Conservation (phyloP, 257 asterid species). For the Linaria vulgaris region DNA sequence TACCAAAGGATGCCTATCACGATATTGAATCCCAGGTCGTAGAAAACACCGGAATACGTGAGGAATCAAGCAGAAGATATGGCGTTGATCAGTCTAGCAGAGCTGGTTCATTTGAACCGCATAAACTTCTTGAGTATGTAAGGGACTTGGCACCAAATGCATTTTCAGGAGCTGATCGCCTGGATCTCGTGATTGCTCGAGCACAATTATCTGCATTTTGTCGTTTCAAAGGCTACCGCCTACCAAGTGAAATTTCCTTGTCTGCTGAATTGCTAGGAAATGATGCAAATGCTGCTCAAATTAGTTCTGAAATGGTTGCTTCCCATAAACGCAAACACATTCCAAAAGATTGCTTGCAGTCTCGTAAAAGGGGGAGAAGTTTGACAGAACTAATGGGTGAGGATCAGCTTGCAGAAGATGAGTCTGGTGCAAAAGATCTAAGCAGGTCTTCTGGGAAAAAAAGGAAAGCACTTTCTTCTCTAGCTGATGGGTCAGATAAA, state of each 20-base stretch:
- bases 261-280: constrained; percentile 52
- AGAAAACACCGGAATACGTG: constrained; percentile 79
- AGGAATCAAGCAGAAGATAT: constrained; percentile 65
- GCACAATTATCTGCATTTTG: constrained; percentile 74
- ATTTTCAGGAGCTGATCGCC: constrained; percentile 44
- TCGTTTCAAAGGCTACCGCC: constrained; percentile 61
- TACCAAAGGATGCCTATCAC: constrained; percentile 44
- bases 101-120: constrained; percentile 63
- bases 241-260: constrained; percentile 40
- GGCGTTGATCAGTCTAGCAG: constrained; percentile 64
- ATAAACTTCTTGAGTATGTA: constrained; percentile 58
- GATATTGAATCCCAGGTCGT: constrained; percentile 62
- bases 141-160: constrained; percentile 57
- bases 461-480: constrained; percentile 51
- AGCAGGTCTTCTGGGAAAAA: constrained; percentile 43
- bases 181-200: constrained; percentile 63
- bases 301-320: constrained; percentile 27
- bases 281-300: constrained; percentile 30
- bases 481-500: constrained; percentile 50
- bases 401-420: constrained; percentile 43
- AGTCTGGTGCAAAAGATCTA: constrained; percentile 32
- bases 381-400: constrained; percentile 54
- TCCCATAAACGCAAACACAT: constrained; percentile 45
- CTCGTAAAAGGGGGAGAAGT: constrained; percentile 64
- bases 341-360: constrained; percentile 45